These are phyloP conservation scores for Aspergillus awamori DNA, from an alignment of 2,329 filamentous ascomycete genomes.

Conservation along the genomic window DNA sequence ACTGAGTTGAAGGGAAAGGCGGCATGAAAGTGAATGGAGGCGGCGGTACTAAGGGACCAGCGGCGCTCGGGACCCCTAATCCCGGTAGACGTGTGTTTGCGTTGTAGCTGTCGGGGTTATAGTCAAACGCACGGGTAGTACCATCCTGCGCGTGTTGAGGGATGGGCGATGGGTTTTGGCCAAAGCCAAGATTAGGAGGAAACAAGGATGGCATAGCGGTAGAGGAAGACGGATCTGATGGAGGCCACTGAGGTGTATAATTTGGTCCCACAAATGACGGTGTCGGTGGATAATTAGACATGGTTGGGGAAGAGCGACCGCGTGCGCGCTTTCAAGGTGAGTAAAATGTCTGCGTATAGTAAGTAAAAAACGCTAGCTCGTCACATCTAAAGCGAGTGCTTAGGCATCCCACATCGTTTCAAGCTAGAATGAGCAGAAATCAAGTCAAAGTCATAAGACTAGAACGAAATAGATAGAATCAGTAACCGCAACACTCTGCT, in stretches of 20 bases:
- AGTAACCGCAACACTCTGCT: not conserved
- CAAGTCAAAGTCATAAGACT: conserved; percentile 2
- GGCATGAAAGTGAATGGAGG: conserved; percentile 35
- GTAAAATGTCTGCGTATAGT: conserved; percentile 3
- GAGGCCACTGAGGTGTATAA: conserved; percentile 43
- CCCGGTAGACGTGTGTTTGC: conserved; percentile 36
- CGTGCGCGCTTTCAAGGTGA: not conserved
- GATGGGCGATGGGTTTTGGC: conserved; percentile 27
- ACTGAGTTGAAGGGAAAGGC: conserved; percentile 38
- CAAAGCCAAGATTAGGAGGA: conserved; percentile 29
- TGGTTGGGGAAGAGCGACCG: conserved; percentile 26
- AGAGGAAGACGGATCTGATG: conserved; percentile 30
- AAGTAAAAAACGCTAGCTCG: conserved; percentile 13
- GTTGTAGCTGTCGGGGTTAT: conserved; percentile 30
- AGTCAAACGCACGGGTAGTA: conserved; percentile 20
- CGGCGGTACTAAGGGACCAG: conserved; percentile 28
- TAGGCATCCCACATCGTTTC: conserved; percentile 26
- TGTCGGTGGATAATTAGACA: conserved; percentile 53
- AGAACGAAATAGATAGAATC: conserved; percentile 1
- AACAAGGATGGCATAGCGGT: conserved; percentile 28
- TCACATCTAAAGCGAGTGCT: conserved; percentile 9
- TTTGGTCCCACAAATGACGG: conserved; percentile 46
- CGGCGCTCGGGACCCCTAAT: conserved; percentile 27
- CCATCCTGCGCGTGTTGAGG: conserved; percentile 26
- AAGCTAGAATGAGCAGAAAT: conserved; percentile 13